Evolutionary conservation across 139 green algal genomes (phyloP), one percentile per base, ranked within the genome.

Genomic region (Chlorella sorokiniana): DNA sequence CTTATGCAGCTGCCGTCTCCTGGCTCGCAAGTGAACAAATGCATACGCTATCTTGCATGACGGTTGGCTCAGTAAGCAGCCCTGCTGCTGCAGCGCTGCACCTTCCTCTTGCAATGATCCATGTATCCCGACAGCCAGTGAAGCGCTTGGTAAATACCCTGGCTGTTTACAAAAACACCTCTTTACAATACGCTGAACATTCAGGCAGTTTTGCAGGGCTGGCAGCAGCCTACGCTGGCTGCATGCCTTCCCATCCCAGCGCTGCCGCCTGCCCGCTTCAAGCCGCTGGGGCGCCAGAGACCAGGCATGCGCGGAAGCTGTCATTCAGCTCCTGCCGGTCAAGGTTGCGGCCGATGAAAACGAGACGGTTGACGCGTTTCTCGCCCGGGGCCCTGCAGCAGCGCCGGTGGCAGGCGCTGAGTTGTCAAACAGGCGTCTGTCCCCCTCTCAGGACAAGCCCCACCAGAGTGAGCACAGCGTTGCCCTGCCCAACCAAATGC

Each of bases 271-370:
- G n/a, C 29, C 6, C 18, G 18, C n/a, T 22, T 56, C 65, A 72
- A 63, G 69, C 69, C 2, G 69, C 42, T 4, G 44, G 2, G 2
- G 44, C 44, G 10, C 48, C 16, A 16, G 48, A 56, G 48, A 35
- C 84, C 76, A 98, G 61, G 88, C 95, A 98, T 14, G 83, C 81
- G 64, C 89, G 85, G 81, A 98, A 97, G 35, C 87, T 84, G n/a
- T 84, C 76, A 6, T 89, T 89, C n/a, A 99, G 91, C 76, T 94
- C 90, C 63, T 92, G 35, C 9, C 93, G 73, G 85, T 98, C 87
- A 18, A 99, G 87, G 81, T 99, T 94, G 65, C 54, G 54, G 25
- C 73, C 96, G 74, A 99, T 99, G 91, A 99, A 99, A 10, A 98
- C 93, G 27, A 98, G 79, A 69, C 91, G 91, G 87, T 91, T 96